Conservation (phyloP, 257 asterid genomes). For the Cruciata laevipes region DNA sequence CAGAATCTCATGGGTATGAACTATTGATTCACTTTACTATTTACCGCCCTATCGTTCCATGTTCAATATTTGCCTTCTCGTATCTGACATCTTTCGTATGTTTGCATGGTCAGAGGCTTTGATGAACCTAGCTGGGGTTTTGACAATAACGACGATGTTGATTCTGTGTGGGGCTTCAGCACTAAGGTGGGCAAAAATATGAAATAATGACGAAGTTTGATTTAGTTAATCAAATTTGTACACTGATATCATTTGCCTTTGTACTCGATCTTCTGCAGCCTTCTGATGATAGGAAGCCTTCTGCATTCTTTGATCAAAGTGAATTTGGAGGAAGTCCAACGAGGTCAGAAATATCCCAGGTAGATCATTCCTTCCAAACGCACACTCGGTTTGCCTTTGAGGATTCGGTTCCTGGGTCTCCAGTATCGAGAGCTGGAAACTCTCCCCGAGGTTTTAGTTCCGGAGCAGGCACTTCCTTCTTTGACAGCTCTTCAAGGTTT, state of each 20-base stretch:
- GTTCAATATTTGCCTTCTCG: neutral
- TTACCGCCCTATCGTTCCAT: constrained; percentile 8
- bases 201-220: neutral
- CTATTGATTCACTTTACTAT: constrained; percentile 7
- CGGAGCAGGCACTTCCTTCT: constrained; percentile 55
- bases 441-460: constrained; percentile 54
- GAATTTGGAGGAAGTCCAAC: constrained; percentile 67
- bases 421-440: constrained; percentile 60
- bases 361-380: constrained; percentile 47
- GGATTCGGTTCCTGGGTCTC: constrained; percentile 73
- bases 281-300: constrained; percentile 51
- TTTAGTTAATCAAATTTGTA: neutral
- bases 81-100: constrained; percentile 17
- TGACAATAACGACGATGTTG: constrained; percentile 81
- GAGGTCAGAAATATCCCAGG: constrained; percentile 50
- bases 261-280: constrained; percentile 40
- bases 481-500: constrained; percentile 66
- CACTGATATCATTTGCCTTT: constrained; percentile 1
- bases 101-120: constrained; percentile 52
- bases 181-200: constrained; percentile 52
- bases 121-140: constrained; percentile 90
- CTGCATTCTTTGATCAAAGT: constrained; percentile 68
- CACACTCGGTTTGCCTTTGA: constrained; percentile 55
- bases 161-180: constrained; percentile 97
- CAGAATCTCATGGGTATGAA: constrained; percentile 64